phyloP scores from a whole-genome alignment of 1,284 basidiomycete genomes.

The Cutaneotrichosporon mucoides region DNA sequence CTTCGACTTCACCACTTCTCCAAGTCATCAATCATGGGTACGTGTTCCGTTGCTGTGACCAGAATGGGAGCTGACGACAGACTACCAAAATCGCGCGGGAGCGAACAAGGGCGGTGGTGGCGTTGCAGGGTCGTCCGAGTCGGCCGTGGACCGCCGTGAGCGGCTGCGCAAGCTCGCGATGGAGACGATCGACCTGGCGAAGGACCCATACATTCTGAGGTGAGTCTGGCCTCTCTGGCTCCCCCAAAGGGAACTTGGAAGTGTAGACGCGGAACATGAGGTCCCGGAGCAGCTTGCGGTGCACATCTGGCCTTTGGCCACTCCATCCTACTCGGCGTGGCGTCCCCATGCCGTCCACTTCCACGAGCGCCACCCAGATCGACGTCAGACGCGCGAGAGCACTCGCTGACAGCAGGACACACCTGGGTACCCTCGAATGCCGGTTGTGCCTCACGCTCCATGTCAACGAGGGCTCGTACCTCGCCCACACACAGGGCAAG shows the following conservation, averaged over 20 bases:
- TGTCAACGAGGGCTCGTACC: slow-evolving; percentile 98
- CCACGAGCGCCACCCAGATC: no score
- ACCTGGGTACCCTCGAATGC: slow-evolving; percentile 94
- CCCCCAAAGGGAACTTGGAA: no score
- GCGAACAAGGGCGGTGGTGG: slow-evolving; percentile 95
- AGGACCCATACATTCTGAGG: slow-evolving; percentile 96
- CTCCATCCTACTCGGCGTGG: no score
- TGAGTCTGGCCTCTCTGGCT: slow-evolving; percentile 9
- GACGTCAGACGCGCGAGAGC: no score
- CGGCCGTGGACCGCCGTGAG: slow-evolving; percentile 92
- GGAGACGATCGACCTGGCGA: slow-evolving; percentile 93
- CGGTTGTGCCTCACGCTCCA: slow-evolving; percentile 95
- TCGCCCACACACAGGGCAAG: slow-evolving; percentile 98
- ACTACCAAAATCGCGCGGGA: slow-evolving; percentile 76
- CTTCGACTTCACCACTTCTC: background rate
- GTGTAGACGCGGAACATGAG: no score
- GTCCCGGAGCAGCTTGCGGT: background rate
- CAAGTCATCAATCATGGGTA: slow-evolving; percentile 15
- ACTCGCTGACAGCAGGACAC: slow-evolving; percentile 59
- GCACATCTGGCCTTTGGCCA: background rate
- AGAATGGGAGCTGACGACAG: slow-evolving; percentile 18
- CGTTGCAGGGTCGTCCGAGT: slow-evolving; percentile 67
- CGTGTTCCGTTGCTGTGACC: background rate
- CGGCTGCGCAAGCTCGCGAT: slow-evolving; percentile 89
- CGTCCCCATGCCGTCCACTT: no score